Evolutionary conservation across 805 yeast genomes (phyloP).

Genomic region (Candida boleticola): DNA sequence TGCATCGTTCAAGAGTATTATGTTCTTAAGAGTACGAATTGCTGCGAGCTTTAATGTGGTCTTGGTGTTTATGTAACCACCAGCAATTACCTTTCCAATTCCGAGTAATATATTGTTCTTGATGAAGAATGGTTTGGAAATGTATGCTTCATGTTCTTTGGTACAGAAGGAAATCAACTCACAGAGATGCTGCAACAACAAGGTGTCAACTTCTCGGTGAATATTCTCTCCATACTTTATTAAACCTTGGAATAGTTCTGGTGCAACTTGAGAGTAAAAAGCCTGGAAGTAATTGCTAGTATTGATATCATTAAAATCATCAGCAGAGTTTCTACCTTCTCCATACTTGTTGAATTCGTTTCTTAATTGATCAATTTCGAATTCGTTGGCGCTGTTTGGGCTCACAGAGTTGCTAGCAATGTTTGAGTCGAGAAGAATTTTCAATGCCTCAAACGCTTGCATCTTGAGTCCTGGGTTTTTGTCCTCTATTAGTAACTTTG

Average conservation of each 20-base stretch:
- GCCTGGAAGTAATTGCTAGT: conserved; percentile 49
- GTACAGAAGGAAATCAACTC: conserved; percentile 70
- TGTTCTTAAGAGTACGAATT: conserved; percentile 63
- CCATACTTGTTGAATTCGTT: conserved; percentile 7
- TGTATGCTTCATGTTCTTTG: conserved; percentile 55
- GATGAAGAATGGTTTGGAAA: conserved; percentile 62
- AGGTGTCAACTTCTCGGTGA: conserved; percentile 6
- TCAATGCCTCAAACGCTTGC: conserved; percentile 82
- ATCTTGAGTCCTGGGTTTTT: conserved; percentile 69
- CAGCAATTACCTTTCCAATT: conserved; percentile 45
- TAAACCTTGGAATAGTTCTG: conserved; percentile 50
- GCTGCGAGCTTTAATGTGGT: conserved; percentile 64
- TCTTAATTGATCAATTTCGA: conserved; percentile 6
- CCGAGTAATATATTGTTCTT: conserved; percentile 59
- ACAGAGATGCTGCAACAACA: conserved; percentile 56
- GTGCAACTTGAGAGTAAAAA: conserved; percentile 65
- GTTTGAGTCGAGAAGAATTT: conserved; percentile 64
- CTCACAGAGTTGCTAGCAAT: conserved; percentile 23
- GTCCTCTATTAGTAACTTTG: conserved; percentile 61
- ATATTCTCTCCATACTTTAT: conserved; percentile 25
- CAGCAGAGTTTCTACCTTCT: conserved; percentile 14
- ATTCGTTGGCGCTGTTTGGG: conserved; percentile 5
- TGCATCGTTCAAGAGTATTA: conserved; percentile 62
- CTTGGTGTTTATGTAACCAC: conserved; percentile 29
- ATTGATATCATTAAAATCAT: conserved; percentile 31